Evolutionary conservation across 2,329 filamentous ascomycete species (phyloP).

Genomic region (Trichoderma oligosporum): DNA sequence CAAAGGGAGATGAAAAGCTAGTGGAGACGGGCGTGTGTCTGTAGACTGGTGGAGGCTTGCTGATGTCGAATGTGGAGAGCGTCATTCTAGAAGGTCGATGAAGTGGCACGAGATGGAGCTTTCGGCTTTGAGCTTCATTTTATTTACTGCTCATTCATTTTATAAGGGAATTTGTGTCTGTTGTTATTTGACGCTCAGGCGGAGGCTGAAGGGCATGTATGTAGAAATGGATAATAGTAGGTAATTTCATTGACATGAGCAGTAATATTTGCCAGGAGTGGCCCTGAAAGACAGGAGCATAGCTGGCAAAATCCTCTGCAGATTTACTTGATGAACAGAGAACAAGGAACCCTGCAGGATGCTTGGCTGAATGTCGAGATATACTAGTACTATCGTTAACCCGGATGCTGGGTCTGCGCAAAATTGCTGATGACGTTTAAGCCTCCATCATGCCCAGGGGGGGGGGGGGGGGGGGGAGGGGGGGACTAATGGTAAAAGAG

Average conservation of each 20-base stretch:
- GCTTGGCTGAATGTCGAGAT: not conserved
- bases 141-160: not conserved
- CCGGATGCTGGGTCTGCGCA: constrained; percentile 12
- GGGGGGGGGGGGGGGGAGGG: no score
- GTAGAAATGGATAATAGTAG: not conserved
- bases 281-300: no score
- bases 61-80: constrained; percentile 17
- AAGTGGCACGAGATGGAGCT: constrained; percentile 12
- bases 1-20: constrained; percentile 7
- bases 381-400: not conserved
- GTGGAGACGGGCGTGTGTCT: constrained; percentile 5
- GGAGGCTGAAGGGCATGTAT: not conserved
- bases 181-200: not conserved
- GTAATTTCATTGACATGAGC: no score
- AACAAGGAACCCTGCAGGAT: not conserved
- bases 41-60: constrained; percentile 9
- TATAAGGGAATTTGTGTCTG: not conserved
- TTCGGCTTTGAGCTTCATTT: constrained; percentile 6
- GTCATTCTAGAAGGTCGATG: constrained; percentile 22
- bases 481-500: not conserved
- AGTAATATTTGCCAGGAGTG: no score
- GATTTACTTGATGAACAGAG: no score
- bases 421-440: constrained; percentile 16
- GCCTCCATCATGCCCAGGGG: constrained; percentile 1
- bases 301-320: no score